Percentiles rank a stretch among this genome's conserved stretches.
These are phyloP conservation scores for Solanum chacoense DNA, from an alignment of 305 asterid genomes.

Conservation along the genomic window DNA sequence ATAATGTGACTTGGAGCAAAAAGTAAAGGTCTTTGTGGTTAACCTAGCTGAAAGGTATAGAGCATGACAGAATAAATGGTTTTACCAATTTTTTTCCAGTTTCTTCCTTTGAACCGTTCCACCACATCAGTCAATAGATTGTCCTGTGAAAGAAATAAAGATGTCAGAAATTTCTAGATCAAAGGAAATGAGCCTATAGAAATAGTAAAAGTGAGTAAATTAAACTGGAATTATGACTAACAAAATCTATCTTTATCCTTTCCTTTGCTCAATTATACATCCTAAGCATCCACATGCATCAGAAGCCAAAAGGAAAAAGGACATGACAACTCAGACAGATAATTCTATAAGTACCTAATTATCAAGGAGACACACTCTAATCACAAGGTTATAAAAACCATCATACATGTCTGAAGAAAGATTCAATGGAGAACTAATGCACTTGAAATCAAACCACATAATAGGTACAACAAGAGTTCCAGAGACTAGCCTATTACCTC, in stretches of 20 bases:
- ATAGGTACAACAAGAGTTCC: neutral
- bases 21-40: neutral
- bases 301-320: neutral
- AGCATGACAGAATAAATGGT: neutral
- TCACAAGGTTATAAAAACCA: neutral
- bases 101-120: conserved; percentile 38
- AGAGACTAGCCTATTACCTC: conserved; percentile 37
- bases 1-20: neutral
- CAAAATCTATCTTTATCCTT: neutral
- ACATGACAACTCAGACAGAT: neutral
- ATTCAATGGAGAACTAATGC: neutral
- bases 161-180: neutral
- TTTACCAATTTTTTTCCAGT: conserved; percentile 69
- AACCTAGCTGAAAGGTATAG: neutral
- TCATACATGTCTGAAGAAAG: neutral
- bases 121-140: conserved; percentile 51
- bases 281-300: neutral
- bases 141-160: conserved; percentile 37
- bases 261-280: neutral
- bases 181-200: neutral
- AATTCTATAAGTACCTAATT: neutral
- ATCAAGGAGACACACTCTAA: neutral
- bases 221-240: neutral
- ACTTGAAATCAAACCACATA: neutral
- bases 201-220: neutral